These are phyloP conservation scores for Huntiella omanensis DNA, from an alignment of 2,329 filamentous ascomycete species.

Conservation along the genomic window DNA sequence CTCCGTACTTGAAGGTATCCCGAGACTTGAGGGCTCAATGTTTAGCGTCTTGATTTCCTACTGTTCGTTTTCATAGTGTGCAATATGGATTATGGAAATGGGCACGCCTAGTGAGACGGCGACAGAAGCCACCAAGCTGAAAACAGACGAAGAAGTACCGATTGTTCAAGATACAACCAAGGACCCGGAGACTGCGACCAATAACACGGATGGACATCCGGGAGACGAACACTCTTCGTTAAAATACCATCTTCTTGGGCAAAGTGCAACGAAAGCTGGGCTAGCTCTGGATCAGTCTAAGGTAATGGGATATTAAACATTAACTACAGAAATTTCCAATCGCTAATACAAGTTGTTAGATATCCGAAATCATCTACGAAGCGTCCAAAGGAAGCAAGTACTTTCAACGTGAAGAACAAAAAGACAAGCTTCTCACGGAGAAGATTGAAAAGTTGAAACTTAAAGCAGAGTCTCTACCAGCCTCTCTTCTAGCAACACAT, in stretches of 20 bases:
- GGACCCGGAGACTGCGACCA: not conserved
- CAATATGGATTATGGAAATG: no score
- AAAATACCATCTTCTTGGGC: constrained; percentile 78
- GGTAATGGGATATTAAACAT: constrained; percentile 20
- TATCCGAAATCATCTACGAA: constrained; percentile 93
- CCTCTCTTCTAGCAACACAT: constrained; percentile 53
- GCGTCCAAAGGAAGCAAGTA: constrained; percentile 92
- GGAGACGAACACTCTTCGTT: constrained; percentile 35
- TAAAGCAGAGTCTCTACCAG: constrained; percentile 58
- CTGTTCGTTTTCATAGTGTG: no score
- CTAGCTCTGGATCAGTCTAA: constrained; percentile 89
- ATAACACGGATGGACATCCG: not conserved
- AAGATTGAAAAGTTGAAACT: constrained; percentile 68
- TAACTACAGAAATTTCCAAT: not conserved
- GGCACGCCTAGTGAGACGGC: no score
- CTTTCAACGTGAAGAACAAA: constrained; percentile 75
- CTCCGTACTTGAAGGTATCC: no score
- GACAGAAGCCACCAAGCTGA: no score
- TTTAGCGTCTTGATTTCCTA: no score
- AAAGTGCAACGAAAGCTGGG: constrained; percentile 81
- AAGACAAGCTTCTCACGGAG: constrained; percentile 62
- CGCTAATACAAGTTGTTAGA: constrained; percentile 24
- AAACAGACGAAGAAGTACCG: not conserved
- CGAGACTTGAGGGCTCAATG: no score
- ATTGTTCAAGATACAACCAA: not conserved